Evolutionary conservation across 306 rosid genomes (phyloP).

Genomic region (Cajanus cajan): DNA sequence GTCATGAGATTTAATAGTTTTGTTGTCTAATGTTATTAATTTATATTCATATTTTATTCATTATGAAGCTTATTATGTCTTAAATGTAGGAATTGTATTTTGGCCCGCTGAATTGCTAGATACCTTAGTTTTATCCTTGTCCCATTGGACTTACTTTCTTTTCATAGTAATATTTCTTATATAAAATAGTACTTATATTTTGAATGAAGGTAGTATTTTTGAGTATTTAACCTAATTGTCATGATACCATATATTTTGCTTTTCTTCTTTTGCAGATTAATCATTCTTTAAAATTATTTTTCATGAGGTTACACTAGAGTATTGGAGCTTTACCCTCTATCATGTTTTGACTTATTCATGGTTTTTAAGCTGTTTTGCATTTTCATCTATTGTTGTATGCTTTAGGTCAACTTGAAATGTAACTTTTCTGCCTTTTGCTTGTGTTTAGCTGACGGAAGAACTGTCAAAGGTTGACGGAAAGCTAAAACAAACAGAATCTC

Average conservation of each 20-base stretch:
- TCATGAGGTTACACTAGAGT: background rate
- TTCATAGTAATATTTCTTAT: background rate
- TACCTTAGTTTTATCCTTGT: background rate
- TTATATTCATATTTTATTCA: background rate
- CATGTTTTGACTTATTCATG: slow-evolving; percentile 5
- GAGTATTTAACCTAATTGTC: background rate
- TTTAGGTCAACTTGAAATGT: slow-evolving; percentile 21
- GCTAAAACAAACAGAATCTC: slow-evolving; percentile 87
- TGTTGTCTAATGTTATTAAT: background rate
- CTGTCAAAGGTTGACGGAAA: slow-evolving; percentile 83
- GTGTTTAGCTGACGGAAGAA: slow-evolving; percentile 79
- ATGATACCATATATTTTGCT: background rate
- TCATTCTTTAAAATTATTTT: slow-evolving; percentile 3
- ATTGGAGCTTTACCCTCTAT: slow-evolving; percentile 6
- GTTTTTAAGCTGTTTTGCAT: background rate
- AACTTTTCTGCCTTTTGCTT: slow-evolving; percentile 1
- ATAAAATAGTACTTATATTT: slow-evolving; percentile 11
- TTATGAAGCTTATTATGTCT: background rate
- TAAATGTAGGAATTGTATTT: background rate
- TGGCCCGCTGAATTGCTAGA: background rate
- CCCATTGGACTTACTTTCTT: background rate
- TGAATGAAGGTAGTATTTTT: background rate
- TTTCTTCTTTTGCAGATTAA: background rate
- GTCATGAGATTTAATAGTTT: background rate
- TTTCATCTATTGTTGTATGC: slow-evolving; percentile 14